These are phyloP conservation scores for Ceratobasidium papillatum DNA, from an alignment of 1,284 basidiomycete species.

Conservation along the genomic window DNA sequence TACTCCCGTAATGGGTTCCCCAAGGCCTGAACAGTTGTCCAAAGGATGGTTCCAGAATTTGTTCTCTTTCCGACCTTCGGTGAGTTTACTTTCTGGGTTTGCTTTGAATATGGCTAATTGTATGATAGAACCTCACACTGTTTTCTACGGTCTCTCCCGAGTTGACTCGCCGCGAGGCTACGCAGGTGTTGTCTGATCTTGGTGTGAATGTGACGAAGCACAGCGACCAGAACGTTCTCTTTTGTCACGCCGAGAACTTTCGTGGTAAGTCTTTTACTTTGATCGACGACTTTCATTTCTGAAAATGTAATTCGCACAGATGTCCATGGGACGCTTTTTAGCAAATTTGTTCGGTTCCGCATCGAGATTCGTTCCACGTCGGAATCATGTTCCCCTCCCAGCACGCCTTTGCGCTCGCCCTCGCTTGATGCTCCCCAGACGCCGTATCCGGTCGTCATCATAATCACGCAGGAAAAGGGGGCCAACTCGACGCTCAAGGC, in stretches of 20 bases:
- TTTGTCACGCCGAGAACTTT: slow-evolving; percentile 52
- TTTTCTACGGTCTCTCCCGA: slow-evolving; percentile 25
- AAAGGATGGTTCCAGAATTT: slow-evolving; percentile 34
- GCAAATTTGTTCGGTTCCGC: slow-evolving; percentile 54
- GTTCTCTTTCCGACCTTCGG: slow-evolving; percentile 26
- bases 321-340: slow-evolving; percentile 48
- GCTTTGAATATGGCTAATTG: neutral
- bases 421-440: slow-evolving; percentile 49
- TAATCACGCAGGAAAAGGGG: slow-evolving; percentile 60
- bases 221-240: slow-evolving; percentile 52
- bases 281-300: neutral
- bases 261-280: slow-evolving; percentile 46
- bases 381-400: neutral
- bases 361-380: slow-evolving; percentile 48
- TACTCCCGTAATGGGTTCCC: slow-evolving; percentile 1
- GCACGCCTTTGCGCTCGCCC: slow-evolving; percentile 10
- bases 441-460: slow-evolving; percentile 48
- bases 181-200: slow-evolving; percentile 6
- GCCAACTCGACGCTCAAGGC: slow-evolving; percentile 57
- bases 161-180: slow-evolving; percentile 12
- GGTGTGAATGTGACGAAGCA: slow-evolving; percentile 47
- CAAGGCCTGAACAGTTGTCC: slow-evolving; percentile 18
- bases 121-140: slow-evolving; percentile 10
- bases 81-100: neutral
- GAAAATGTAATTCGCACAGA: slow-evolving; percentile 46